These are phyloP conservation scores for Protomyces pachydermus DNA, from an alignment of 1,139 yeast species.

Conservation along the genomic window DNA sequence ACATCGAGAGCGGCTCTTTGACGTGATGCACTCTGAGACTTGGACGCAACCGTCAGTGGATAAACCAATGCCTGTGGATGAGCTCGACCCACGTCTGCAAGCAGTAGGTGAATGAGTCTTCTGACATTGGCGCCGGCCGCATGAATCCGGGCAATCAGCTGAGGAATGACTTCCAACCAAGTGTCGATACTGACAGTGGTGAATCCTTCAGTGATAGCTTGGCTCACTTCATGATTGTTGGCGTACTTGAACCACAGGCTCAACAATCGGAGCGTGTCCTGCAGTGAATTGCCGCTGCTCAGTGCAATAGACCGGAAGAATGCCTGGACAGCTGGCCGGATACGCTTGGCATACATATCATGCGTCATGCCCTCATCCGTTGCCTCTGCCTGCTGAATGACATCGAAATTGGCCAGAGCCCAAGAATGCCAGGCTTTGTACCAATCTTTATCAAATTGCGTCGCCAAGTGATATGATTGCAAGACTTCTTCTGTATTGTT, in stretches of 20 bases:
- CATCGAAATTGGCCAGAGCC: constrained; percentile 97
- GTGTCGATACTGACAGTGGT: constrained; percentile 83
- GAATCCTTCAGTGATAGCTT: constrained; percentile 87
- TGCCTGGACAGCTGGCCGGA: constrained; percentile 45
- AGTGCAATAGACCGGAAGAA: constrained; percentile 91
- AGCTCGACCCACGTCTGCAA: constrained; percentile 84
- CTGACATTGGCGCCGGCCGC: constrained; percentile 88
- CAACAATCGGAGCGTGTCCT: constrained; percentile 81
- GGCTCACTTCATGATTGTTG: constrained; percentile 84
- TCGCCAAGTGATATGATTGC: constrained; percentile 87
- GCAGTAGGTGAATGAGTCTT: constrained; percentile 67
- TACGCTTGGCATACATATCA: constrained; percentile 35
- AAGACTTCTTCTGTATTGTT: constrained; percentile 60
- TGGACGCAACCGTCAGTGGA: constrained; percentile 93
- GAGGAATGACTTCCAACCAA: constrained; percentile 95
- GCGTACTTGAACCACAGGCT: constrained; percentile 97
- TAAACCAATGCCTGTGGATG: constrained; percentile 97
- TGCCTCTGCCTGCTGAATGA: constrained; percentile 57
- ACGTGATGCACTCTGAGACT: constrained; percentile 83
- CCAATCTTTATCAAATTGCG: constrained; percentile 90
- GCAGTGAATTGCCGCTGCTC: constrained; percentile 79
- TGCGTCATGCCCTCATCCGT: constrained; percentile 34
- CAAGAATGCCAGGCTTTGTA: constrained; percentile 99
- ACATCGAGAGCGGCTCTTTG: constrained; percentile 89
- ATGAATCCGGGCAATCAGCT: constrained; percentile 90